Evolutionary conservation across 2,329 filamentous ascomycete genomes (phyloP), one percentile per base, ranked within the genome.

Genomic region (Cladophialophora psammophila): DNA sequence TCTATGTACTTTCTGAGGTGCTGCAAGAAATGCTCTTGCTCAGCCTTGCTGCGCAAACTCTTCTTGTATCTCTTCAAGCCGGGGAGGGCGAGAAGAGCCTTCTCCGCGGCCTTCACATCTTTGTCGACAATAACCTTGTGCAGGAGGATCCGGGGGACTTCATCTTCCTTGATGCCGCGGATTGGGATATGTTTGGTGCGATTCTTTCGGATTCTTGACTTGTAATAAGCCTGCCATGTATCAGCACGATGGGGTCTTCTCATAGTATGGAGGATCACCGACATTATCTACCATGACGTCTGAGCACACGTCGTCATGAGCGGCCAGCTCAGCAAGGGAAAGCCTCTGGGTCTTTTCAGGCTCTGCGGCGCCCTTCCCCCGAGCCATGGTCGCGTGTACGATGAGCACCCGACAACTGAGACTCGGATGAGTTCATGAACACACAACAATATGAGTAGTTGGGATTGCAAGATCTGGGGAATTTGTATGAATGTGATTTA

Each of bases 221-320:
- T 98, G 83, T 95, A 99, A 80, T 92, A 97, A 9, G 93, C 90
- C 94, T 97, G 72, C 53, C 59, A 18, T 52, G 52, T 50, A 67
- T 72, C 35, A 72, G 66, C 35, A 53, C 31, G 56, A 34, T n/a
- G 20, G 4, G 12, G 10, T 13, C 52, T 66, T 15, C 60, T 66
- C 68, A 58, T 70, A 34, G 57, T 65, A 50, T 42, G 50, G 53
- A 56, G 64, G 48, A 63, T 67, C 50, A 86, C 91, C 81, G 86
- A 97, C 94, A 82, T 94, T 93, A 80, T 99, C 95, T 68, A 99
- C 90, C 61, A 99, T 88, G 72, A 92, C 91, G 85, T 99, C 95
- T 7, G 95, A 99, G 69, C 96, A 84, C 71, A 98, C 90, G 80
- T 99, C 95, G 81, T 99, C 95, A 82, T 98, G 98, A 58, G 91